Evolutionary conservation across 768 basidiomycete genomes (phyloP).

Genomic region (Dioszegia aurantiaca): DNA sequence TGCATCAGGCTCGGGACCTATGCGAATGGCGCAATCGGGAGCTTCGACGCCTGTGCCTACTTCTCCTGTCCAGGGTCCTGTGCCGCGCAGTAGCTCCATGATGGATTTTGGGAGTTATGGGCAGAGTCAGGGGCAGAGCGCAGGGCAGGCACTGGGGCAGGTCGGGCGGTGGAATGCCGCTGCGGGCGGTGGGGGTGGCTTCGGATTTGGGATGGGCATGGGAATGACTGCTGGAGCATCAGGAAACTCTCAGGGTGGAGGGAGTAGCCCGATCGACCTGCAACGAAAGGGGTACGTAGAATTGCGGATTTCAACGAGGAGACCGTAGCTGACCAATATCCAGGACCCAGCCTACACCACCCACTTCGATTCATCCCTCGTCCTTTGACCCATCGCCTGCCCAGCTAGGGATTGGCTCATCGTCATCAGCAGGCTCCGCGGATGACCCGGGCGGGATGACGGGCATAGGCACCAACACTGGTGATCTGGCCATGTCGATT

Average conservation of each 20-base stretch:
- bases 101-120: slow-evolving; percentile 15
- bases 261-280: background rate
- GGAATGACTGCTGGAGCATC: background rate
- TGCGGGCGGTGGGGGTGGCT: background rate
- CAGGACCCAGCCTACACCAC: too few relatives aligned
- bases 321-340: too few relatives aligned
- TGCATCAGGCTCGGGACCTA: background rate
- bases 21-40: slow-evolving; percentile 12
- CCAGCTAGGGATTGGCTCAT: slow-evolving; percentile 3
- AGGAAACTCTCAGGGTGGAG: too few relatives aligned
- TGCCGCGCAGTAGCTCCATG: slow-evolving; percentile 12
- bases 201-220: background rate
- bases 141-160: background rate
- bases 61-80: background rate
- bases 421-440: slow-evolving; percentile 5
- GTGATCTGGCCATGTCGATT: slow-evolving; percentile 34
- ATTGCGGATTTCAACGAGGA: too few relatives aligned
- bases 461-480: background rate
- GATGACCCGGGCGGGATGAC: background rate
- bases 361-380: slow-evolving; percentile 8
- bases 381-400: slow-evolving; percentile 9
- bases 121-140: background rate
- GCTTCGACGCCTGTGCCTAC: slow-evolving; percentile 13
- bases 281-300: too few relatives aligned
- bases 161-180: background rate